Evolutionary conservation across 2,329 filamentous ascomycete genomes (phyloP), one percentile per base, ranked within the genome.

Genomic region (Aspergillus awamori): DNA sequence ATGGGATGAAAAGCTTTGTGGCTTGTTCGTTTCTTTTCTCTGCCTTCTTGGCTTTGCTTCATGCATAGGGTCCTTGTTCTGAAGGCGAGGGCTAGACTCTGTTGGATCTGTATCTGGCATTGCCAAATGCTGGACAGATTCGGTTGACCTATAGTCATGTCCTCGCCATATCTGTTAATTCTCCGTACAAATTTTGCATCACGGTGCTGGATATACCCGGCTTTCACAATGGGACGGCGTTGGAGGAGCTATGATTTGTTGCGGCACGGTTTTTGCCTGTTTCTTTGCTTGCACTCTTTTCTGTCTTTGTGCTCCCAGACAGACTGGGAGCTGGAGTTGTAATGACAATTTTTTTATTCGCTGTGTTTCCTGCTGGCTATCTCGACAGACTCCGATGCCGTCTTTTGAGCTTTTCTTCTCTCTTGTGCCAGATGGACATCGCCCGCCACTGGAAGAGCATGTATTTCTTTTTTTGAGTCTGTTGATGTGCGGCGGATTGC

Each of bases 181-280:
- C 68, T 72, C 63, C 62, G 69, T 75, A 76, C 73, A 76, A 45
- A 77, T 75, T 78, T 79, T 69, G 77, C 77, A 79, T 79, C 70
- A 75, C 72, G 77, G 77, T 79, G 77, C 77, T 78, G 77, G 77
- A 79, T 80, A 80, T 80, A 80, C 77, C 77, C 77, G 77, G 76
- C 76, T 79, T 76, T 69, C 73, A 74, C 70, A 70, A 70, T 74
- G 66, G 75, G 75, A 74, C 65, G 75, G 75, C 74, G 75, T 77
- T 77, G 65, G 67, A 66, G 66, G 68, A 67, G 59, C 65, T 65
- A 64, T 69, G 52, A 58, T 63, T 51, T 51, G 53, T 59, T 63
- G 57, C 60, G 63, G 61, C 65, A 63, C 59, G 52, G 64, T 43
- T 54, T 64, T 20, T 58, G 49, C 53, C 51, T 63, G 49, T 63